These are phyloP conservation scores for Serendipita sp. DNA, from an alignment of 768 basidiomycete genomes.

Conservation along the genomic window DNA sequence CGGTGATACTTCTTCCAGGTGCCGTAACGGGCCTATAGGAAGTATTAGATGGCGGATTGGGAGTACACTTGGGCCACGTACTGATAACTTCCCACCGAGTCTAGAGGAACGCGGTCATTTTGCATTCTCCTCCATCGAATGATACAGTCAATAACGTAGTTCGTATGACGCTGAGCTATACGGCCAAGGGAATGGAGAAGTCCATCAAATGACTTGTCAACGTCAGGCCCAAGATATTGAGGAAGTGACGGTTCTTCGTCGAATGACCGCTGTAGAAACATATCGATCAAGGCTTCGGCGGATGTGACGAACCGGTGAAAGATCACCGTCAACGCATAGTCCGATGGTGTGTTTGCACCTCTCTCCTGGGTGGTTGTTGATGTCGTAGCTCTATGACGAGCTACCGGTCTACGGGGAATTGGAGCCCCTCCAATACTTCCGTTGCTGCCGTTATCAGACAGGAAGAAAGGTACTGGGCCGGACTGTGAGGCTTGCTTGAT, in stretches of 20 bases:
- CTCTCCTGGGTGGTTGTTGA: slow-evolving; percentile 71
- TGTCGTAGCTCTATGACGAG: slow-evolving; percentile 28
- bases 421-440: slow-evolving; percentile 21
- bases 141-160: slow-evolving; percentile 71
- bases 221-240: slow-evolving; percentile 49
- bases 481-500: neutral
- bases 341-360: slow-evolving; percentile 55
- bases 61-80: slow-evolving; percentile 5
- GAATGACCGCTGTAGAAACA: slow-evolving; percentile 48
- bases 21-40: neutral
- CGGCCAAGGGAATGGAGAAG: slow-evolving; percentile 69
- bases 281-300: slow-evolving; percentile 66
- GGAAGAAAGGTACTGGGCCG: slow-evolving; percentile 25
- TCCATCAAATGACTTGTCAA: slow-evolving; percentile 72
- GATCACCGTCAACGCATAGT: slow-evolving; percentile 75
- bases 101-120: slow-evolving; percentile 28
- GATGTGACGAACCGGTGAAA: slow-evolving; percentile 73
- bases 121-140: slow-evolving; percentile 76
- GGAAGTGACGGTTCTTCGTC: slow-evolving; percentile 53
- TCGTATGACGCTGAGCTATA: slow-evolving; percentile 70
- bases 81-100: slow-evolving; percentile 17
- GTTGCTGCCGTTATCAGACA: slow-evolving; percentile 54
- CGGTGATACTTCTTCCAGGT: neutral
- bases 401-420: neutral
- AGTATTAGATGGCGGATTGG: neutral